Base-by-base conservation (phyloP, 352 stramenopile genomes). In the Globisporangium radiosum region DNA sequence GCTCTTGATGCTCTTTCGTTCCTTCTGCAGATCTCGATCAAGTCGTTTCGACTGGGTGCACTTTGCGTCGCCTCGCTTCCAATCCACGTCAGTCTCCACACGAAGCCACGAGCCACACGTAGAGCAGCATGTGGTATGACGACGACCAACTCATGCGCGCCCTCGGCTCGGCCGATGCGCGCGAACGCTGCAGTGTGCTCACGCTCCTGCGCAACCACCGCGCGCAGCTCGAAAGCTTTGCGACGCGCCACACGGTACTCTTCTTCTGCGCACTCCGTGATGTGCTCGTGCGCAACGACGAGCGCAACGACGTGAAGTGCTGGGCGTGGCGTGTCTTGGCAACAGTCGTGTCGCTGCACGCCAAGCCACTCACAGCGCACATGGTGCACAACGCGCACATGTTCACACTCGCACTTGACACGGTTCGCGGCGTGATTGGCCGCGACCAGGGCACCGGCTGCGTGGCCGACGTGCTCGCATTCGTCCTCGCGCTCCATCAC, bases 391-490 rank as follows among this genome's bases (percentile, higher is more conserved):
- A 59, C 9, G 10, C 36, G 14, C 15, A 25, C 45, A 36, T 59
- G 33, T n/a, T 52, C n/a, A 2, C 37, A 10, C 44, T 59, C 11
- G 44, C 44, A 33, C 54, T 59, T 2, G 7, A 59, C 9, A 59
- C 44, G 7, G 33, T 59, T 5, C 44, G 54, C 3, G 44, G 37
- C n/a, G 54, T n/a, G 5, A 47, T 39, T 19, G 54, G 45, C 8
- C 43, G 33, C 6, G 19, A 33, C 43, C 14, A 49, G 10, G 43
- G 43, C 11, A 6, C 7, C n/a, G 38, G 33, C 25, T 59, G 45
- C 37, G 54, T 53, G 36, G 53, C 45, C 37, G 44, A 59, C 33
- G 44, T 47, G 33, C 44, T 59, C 33, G 44, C 19, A 37, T 53
- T 59, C 44, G 33, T 59, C 7, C 17, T 44, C 4, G 44, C 45